Conservation (phyloP, 2,329 filamentous ascomycete genomes). For the Ceratocystis albifundus region DNA sequence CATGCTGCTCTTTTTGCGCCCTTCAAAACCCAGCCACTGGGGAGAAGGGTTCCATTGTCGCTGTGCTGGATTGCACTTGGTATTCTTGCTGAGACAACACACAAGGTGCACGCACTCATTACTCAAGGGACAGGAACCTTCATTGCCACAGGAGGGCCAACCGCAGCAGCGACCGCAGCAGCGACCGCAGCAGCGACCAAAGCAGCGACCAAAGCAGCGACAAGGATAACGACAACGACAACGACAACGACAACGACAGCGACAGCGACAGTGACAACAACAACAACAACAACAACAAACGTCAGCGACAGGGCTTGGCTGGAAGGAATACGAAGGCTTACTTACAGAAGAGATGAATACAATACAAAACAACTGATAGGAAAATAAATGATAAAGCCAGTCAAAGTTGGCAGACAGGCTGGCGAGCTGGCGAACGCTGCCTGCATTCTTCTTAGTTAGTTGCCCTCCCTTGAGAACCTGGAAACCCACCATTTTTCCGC, state of each 20-base stretch:
- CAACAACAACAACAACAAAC: neutral
- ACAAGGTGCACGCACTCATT: neutral
- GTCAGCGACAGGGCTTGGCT: neutral
- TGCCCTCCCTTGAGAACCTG: neutral
- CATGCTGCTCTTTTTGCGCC: neutral
- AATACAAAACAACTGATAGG: neutral
- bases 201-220: neutral
- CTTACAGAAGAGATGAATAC: neutral
- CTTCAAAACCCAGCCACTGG: constrained; percentile 2
- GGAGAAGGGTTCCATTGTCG: neutral
- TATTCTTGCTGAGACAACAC: constrained; percentile 14
- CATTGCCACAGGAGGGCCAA: too few species aligned
- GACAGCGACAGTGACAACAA: neutral
- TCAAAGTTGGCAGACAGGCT: neutral
- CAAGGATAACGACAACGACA: neutral
- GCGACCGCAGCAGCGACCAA: neutral
- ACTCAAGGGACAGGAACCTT: neutral
- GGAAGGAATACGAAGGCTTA: neutral
- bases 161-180: neutral
- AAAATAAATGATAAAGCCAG: neutral
- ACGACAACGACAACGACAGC: neutral
- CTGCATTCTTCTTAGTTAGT: neutral
- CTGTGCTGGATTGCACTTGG: neutral
- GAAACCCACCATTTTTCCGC: neutral
- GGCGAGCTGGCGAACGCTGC: too few species aligned